Evolutionary conservation across 2,329 filamentous ascomycete species (phyloP).

Genomic region (Fusarium tanahbumbuense): DNA sequence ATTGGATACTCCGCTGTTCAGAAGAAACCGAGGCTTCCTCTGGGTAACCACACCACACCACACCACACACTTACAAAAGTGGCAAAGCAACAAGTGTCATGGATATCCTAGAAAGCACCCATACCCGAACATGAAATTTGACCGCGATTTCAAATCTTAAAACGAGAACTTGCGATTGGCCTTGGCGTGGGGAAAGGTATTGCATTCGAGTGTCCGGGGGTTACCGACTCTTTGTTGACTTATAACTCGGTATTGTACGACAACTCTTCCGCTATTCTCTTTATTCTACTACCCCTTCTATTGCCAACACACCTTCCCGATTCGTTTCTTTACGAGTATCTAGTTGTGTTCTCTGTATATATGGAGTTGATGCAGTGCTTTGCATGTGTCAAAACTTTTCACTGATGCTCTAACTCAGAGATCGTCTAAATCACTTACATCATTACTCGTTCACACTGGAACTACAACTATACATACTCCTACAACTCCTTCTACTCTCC

Average conservation of each 20-base stretch:
- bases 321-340: neutral
- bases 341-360: neutral
- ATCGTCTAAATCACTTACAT: constrained; percentile 20
- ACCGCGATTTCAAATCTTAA: constrained; percentile 7
- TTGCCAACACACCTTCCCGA: constrained; percentile 5
- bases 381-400: neutral
- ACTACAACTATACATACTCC: neutral
- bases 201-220: neutral
- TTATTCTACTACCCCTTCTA: constrained; percentile 1
- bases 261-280: constrained; percentile 14
- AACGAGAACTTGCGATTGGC: constrained; percentile 12
- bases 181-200: neutral
- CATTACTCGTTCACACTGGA: constrained; percentile 9
- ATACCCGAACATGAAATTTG: constrained; percentile 15
- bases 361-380: neutral
- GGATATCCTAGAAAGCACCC: constrained; percentile 17
- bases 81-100: constrained; percentile 38
- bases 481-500: neutral
- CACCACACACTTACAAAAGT: constrained; percentile 18
- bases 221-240: constrained; percentile 17
- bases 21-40: neutral
- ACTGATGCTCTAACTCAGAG: neutral
- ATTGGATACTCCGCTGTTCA: neutral
- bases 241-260: constrained; percentile 12
- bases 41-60: constrained; percentile 22